Evolutionary conservation across 495 filamentous ascomycete species (phyloP).

Genomic region (Penicillium egyptiacum): DNA sequence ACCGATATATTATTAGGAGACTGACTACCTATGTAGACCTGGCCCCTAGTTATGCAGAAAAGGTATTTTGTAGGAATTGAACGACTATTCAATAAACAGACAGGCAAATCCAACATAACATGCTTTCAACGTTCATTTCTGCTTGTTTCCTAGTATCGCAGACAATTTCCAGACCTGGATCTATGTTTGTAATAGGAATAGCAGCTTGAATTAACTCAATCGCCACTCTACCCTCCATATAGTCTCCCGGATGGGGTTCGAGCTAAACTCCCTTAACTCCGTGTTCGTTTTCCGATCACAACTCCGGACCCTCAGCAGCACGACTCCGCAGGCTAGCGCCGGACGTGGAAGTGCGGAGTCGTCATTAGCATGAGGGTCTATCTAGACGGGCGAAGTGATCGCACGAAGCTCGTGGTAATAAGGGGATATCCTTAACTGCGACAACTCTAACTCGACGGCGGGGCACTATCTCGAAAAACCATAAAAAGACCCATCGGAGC

Average conservation of each 20-base stretch:
- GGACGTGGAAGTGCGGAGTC: neutral
- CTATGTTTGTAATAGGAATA: neutral
- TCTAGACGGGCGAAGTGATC: neutral
- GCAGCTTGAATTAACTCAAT: neutral
- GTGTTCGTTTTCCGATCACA: neutral
- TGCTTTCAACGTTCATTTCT: neutral
- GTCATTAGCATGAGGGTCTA: neutral
- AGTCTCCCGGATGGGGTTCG: neutral
- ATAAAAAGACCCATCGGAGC: constrained; percentile 7
- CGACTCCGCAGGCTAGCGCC: neutral
- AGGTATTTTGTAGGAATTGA: no score
- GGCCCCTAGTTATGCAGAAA: neutral
- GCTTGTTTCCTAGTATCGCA: neutral
- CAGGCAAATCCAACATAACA: neutral
- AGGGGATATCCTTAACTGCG: neutral
- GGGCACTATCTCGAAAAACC: neutral
- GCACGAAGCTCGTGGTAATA: neutral
- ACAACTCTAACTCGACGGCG: neutral
- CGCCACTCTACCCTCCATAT: neutral
- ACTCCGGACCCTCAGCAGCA: neutral
- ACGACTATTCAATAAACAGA: no score
- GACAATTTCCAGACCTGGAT: neutral
- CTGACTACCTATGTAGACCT: neutral
- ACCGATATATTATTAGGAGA: neutral
- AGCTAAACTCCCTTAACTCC: constrained; percentile 12